phyloP scores from a whole-genome alignment of 495 filamentous ascomycete species.

The Massariosphaeria phaeospora region DNA sequence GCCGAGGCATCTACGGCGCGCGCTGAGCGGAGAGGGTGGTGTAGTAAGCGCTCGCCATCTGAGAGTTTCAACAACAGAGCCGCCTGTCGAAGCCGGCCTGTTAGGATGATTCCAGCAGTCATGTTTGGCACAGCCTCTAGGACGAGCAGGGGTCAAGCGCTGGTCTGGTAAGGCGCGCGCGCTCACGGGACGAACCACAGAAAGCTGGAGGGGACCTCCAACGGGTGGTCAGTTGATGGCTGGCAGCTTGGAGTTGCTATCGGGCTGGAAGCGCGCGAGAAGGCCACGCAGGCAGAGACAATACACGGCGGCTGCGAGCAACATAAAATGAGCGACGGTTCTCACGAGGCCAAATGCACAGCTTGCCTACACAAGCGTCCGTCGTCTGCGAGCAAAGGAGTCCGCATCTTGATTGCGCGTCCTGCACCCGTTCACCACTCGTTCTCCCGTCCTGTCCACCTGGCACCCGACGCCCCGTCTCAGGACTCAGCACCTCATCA shows the following conservation, averaged over 20 bases:
- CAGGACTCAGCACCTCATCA: neutral
- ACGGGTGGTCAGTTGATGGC: conserved; percentile 20
- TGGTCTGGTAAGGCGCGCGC: conserved; percentile 31
- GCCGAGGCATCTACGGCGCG: conserved; percentile 5
- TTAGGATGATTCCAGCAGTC: conserved; percentile 24
- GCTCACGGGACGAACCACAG: conserved; percentile 26
- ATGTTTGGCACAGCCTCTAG: conserved; percentile 30
- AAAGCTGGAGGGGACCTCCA: conserved; percentile 15
- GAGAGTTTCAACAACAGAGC: conserved; percentile 26
- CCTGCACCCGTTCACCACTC: conserved; percentile 7
- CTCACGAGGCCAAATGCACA: conserved; percentile 12
- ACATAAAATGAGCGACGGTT: conserved; percentile 24
- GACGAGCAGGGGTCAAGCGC: conserved; percentile 28
- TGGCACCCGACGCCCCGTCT: neutral
- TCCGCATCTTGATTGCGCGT: neutral
- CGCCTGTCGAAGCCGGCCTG: conserved; percentile 11
- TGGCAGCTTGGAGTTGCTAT: conserved; percentile 13
- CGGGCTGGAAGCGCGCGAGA: conserved; percentile 33
- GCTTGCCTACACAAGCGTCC: conserved; percentile 18
- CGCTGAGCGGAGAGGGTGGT: conserved; percentile 20
- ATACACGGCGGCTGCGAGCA: conserved; percentile 30
- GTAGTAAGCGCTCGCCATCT: conserved; percentile 30
- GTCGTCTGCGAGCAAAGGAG: neutral
- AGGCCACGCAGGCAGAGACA: conserved; percentile 7
- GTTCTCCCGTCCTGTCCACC: neutral